Evolutionary conservation across 345 rosid species (phyloP).

Genomic region (Eutrema yunnanense): DNA sequence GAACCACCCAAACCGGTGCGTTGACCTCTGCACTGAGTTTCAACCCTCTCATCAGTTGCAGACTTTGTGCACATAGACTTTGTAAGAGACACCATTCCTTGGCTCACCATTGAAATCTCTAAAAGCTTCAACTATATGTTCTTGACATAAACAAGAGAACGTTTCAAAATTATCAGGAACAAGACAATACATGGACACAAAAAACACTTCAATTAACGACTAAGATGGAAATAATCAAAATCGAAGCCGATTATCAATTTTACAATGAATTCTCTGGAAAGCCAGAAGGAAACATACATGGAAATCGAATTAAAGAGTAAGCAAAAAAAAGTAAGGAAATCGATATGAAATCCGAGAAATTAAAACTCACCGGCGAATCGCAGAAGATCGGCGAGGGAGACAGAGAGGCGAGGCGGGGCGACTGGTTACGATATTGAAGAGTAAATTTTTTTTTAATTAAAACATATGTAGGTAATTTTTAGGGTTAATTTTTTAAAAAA

Average conservation of each 20-base stretch:
- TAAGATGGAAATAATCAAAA: too few relatives aligned
- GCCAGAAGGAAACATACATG: not conserved
- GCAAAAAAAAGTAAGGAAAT: not conserved
- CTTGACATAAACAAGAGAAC: not conserved
- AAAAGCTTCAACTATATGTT: slow-evolving; percentile 3
- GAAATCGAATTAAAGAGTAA: not conserved
- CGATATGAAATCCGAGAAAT: not conserved
- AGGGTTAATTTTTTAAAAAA: too few relatives aligned
- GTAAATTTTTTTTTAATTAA: too few relatives aligned
- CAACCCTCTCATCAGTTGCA: slow-evolving; percentile 86
- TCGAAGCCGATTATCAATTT: not conserved
- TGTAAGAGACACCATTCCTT: slow-evolving; percentile 45
- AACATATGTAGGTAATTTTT: too few relatives aligned
- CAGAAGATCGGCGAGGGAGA: not conserved
- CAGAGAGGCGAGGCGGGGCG: too few relatives aligned
- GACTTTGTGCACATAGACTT: slow-evolving; percentile 32
- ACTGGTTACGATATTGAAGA: too few relatives aligned
- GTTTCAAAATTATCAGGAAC: not conserved
- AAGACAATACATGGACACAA: not conserved
- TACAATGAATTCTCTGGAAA: not conserved
- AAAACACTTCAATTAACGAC: not conserved
- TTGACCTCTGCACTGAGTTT: slow-evolving; percentile 67
- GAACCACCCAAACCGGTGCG: slow-evolving; percentile 76
- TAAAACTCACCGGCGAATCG: slow-evolving; percentile 17
- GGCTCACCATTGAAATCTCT: slow-evolving; percentile 27